Percentiles rank a stretch among this genome's conserved stretches.
Evolutionary conservation across 768 basidiomycete species (phyloP).

Genomic region (Amanita rimosa): DNA sequence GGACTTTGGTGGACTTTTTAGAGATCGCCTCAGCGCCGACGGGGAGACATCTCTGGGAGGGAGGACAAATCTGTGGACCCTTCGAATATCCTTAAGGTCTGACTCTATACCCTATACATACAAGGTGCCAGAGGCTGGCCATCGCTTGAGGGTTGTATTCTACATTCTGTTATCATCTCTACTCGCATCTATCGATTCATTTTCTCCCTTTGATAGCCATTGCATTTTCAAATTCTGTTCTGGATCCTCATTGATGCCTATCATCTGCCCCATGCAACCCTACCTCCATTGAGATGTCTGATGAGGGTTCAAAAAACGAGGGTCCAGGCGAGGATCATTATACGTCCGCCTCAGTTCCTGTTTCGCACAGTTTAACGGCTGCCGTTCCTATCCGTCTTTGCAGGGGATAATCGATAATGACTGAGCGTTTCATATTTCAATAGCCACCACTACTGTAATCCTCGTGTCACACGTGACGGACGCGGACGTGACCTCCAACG

Average conservation of each 20-base stretch:
- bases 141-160: constrained; percentile 3
- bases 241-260: too few relatives aligned
- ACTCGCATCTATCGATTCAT: constrained; percentile 1
- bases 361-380: too few relatives aligned
- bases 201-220: background rate
- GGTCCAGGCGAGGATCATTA: background rate
- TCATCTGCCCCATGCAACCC: background rate
- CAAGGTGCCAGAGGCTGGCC: background rate
- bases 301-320: constrained; percentile 4
- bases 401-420: too few relatives aligned
- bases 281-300: constrained; percentile 1
- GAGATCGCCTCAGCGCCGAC: constrained; percentile 2
- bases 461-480: too few relatives aligned
- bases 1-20: constrained; percentile 6
- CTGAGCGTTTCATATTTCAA: too few relatives aligned
- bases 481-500: too few relatives aligned
- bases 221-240: background rate
- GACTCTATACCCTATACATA: constrained; percentile 5
- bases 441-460: too few relatives aligned
- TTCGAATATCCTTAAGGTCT: constrained; percentile 4
- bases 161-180: background rate
- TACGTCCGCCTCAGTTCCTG: too few relatives aligned
- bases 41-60: constrained; percentile 4
- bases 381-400: too few relatives aligned
- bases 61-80: constrained; percentile 2